phyloP scores from a whole-genome alignment of 257 asterid species.

The Nemophila menziesii region DNA sequence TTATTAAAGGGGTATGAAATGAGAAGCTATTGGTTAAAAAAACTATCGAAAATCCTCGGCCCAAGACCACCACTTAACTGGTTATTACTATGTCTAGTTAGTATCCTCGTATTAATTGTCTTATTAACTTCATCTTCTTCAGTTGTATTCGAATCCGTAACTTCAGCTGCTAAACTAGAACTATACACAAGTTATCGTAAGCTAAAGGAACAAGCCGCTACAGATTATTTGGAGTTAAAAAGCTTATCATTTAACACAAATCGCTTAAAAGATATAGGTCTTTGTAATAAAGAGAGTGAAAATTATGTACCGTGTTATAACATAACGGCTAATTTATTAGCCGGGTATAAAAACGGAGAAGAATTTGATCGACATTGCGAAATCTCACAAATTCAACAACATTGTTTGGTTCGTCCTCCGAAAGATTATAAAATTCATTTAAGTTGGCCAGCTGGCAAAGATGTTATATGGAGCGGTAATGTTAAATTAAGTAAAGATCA shows the following conservation, averaged over 20 bases:
- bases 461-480: slow-evolving; percentile 84
- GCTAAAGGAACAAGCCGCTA: slow-evolving; percentile 58
- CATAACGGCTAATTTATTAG: slow-evolving; percentile 61
- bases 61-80: slow-evolving; percentile 70
- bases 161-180: slow-evolving; percentile 39
- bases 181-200: slow-evolving; percentile 46
- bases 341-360: slow-evolving; percentile 75
- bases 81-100: slow-evolving; percentile 57
- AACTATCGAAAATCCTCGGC: slow-evolving; percentile 40
- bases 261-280: slow-evolving; percentile 44
- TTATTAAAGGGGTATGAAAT: slow-evolving; percentile 39
- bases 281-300: slow-evolving; percentile 86
- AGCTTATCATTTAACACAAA: slow-evolving; percentile 32
- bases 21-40: slow-evolving; percentile 86
- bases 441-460: slow-evolving; percentile 91
- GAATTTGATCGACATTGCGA: slow-evolving; percentile 94
- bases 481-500: slow-evolving; percentile 90
- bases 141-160: slow-evolving; percentile 36
- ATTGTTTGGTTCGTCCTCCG: slow-evolving; percentile 83
- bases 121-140: slow-evolving; percentile 58
- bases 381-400: slow-evolving; percentile 35
- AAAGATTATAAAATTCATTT: slow-evolving; percentile 86
- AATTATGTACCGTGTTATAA: slow-evolving; percentile 89
- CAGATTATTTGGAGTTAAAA: slow-evolving; percentile 65
- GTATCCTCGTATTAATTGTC: slow-evolving; percentile 44